Evolutionary conservation across 2,329 filamentous ascomycete genomes (phyloP).

Genomic region (Allantophomopsis lycopodina): DNA sequence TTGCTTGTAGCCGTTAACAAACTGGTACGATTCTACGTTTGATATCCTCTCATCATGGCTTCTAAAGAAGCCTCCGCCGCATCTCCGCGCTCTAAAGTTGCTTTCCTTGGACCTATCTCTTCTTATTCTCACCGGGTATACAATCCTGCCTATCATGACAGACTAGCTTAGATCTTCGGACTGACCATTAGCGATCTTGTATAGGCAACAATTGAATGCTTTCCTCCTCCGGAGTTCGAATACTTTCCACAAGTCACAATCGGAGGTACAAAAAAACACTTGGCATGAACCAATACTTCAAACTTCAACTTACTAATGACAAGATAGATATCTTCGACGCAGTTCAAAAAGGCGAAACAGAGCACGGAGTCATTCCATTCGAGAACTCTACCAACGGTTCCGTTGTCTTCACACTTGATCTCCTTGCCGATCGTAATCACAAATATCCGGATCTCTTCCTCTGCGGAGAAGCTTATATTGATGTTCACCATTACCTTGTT

Average conservation of each 20-base stretch:
- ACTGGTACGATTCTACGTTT: too few relatives aligned
- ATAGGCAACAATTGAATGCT: conserved; percentile 38
- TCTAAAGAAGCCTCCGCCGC: too few relatives aligned
- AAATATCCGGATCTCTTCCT: conserved; percentile 58
- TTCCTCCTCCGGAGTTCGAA: conserved; percentile 22
- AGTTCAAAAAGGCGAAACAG: conserved; percentile 51
- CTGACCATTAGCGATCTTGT: conserved; percentile 14
- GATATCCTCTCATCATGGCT: too few relatives aligned
- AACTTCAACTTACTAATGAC: conserved; percentile 1
- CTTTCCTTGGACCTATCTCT: conserved; percentile 49
- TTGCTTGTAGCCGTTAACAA: too few relatives aligned
- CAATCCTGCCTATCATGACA: conserved; percentile 4
- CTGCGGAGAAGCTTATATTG: conserved; percentile 72
- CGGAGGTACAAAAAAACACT: conserved; percentile 14
- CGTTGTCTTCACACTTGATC: conserved; percentile 80
- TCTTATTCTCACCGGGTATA: conserved; percentile 58
- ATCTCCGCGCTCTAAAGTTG: conserved; percentile 17
- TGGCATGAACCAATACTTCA: too few relatives aligned
- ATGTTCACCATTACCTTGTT: conserved; percentile 79
- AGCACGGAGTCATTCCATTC: conserved; percentile 78
- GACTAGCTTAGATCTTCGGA: conserved; percentile 9
- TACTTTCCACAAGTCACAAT: conserved; percentile 30
- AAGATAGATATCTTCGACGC: conserved; percentile 61
- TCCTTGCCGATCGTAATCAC: conserved; percentile 61
- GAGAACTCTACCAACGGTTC: conserved; percentile 94